phyloP scores from a whole-genome alignment of 192 early-diverging fungal genomes.

The Jimgerdemannia flammicorona region DNA sequence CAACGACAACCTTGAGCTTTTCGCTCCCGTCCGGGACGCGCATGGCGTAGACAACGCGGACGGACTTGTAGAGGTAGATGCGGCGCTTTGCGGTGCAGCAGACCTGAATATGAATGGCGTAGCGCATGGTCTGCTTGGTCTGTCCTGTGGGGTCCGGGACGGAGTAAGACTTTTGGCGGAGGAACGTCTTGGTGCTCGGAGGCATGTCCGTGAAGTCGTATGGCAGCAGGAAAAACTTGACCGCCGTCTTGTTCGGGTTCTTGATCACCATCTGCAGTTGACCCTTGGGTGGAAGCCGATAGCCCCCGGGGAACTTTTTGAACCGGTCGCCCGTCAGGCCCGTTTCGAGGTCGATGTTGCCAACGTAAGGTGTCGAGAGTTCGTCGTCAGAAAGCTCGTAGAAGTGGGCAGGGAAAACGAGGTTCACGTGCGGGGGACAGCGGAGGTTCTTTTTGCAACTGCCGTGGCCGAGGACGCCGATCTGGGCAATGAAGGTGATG shows the following conservation, averaged over 20 bases:
- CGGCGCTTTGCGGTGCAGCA: constrained; percentile 48
- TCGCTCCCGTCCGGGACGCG: constrained; percentile 62
- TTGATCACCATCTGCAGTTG: constrained; percentile 82
- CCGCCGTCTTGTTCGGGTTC: constrained; percentile 70
- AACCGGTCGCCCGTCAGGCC: constrained; percentile 36
- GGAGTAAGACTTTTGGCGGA: constrained; percentile 75
- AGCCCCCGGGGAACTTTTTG: constrained; percentile 45
- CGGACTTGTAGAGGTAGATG: constrained; percentile 58
- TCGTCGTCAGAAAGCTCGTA: constrained; percentile 65
- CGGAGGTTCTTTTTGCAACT: constrained; percentile 54
- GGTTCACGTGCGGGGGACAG: constrained; percentile 60
- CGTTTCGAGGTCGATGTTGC: constrained; percentile 60
- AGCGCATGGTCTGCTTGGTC: constrained; percentile 44
- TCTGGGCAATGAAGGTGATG: constrained; percentile 63
- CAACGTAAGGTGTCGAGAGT: constrained; percentile 69
- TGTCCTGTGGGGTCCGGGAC: constrained; percentile 18
- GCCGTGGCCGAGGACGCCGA: constrained; percentile 66
- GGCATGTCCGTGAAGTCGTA: constrained; percentile 82
- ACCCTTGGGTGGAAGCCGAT: constrained; percentile 66
- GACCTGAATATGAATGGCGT: constrained; percentile 79
- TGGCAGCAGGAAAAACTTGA: constrained; percentile 76
- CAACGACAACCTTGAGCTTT: constrained; percentile 52
- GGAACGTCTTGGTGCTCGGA: constrained; percentile 64
- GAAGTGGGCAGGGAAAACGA: constrained; percentile 71
- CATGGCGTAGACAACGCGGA: constrained; percentile 76